Conservation (phyloP, 495 filamentous ascomycete species). For the Tuber microsphaerosporum region DNA sequence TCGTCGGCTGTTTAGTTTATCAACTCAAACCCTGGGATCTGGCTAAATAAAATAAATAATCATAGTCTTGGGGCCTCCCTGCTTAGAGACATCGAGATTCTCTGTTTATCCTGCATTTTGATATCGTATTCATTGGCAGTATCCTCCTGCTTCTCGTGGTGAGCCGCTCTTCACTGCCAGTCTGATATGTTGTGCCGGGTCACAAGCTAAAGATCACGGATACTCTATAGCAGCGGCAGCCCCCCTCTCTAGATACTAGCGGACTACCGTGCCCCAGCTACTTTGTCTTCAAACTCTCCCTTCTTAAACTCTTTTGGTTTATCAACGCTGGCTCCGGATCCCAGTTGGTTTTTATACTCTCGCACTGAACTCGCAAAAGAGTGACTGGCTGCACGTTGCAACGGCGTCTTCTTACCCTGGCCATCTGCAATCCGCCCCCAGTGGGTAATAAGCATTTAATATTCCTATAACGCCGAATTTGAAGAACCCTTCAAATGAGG, state of each 20-base stretch:
- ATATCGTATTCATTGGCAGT: background rate
- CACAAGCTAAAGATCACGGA: background rate
- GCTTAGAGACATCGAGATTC: background rate
- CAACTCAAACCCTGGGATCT: background rate
- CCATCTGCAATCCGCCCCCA: conserved; percentile 11
- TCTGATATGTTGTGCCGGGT: background rate
- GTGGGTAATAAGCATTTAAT: conserved; percentile 25
- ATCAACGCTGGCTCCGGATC: conserved; percentile 19
- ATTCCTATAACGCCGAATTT: conserved; percentile 19
- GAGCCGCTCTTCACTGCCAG: background rate
- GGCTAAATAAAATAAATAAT: background rate
- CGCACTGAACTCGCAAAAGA: conserved; percentile 4
- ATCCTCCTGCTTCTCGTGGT: background rate
- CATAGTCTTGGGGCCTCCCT: background rate
- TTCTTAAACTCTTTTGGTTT: conserved; percentile 10
- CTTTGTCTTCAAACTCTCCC: background rate
- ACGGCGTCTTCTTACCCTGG: conserved; percentile 17
- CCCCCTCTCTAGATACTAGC: background rate
- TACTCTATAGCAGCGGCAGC: background rate
- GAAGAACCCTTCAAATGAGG: conserved; percentile 37
- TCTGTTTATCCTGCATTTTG: background rate
- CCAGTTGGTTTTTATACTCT: conserved; percentile 15
- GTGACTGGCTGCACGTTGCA: conserved; percentile 14
- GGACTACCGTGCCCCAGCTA: background rate
- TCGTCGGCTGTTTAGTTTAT: background rate